These are phyloP conservation scores for Penicillium bovifimosum DNA, from an alignment of 495 filamentous ascomycete species.

Conservation along the genomic window DNA sequence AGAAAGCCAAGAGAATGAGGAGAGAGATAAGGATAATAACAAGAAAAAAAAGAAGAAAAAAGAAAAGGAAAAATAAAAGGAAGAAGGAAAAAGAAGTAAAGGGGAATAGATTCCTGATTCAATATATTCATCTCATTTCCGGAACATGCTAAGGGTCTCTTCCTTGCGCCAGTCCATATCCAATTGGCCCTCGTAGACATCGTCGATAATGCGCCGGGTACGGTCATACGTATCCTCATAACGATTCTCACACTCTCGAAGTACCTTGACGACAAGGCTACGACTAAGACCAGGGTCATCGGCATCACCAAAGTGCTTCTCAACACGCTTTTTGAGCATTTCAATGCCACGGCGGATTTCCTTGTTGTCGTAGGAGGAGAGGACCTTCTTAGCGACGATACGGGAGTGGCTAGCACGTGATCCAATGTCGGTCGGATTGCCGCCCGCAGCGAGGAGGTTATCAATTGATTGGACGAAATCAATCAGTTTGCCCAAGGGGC, in stretches of 20 bases:
- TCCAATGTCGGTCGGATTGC: constrained; percentile 51
- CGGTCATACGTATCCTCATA: constrained; percentile 71
- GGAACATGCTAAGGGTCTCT: constrained; percentile 51
- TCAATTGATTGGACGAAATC: constrained; percentile 86
- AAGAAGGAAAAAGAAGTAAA: constrained; percentile 3
- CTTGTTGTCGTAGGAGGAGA: constrained; percentile 71
- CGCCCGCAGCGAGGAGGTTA: constrained; percentile 50
- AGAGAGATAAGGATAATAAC: neutral
- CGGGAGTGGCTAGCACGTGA: constrained; percentile 73
- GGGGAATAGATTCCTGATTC: constrained; percentile 6
- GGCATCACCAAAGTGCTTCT: constrained; percentile 92
- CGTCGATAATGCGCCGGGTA: constrained; percentile 55
- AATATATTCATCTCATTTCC: constrained; percentile 25
- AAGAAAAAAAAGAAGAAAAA: constrained; percentile 1
- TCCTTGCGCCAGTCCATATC: constrained; percentile 58
- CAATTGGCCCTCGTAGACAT: constrained; percentile 59
- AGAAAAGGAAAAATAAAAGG: constrained; percentile 6
- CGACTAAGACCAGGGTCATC: constrained; percentile 66
- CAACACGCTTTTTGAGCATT: constrained; percentile 77
- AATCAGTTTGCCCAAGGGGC: constrained; percentile 82
- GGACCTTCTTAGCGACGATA: constrained; percentile 73
- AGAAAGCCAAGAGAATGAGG: neutral
- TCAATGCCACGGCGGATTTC: constrained; percentile 83
- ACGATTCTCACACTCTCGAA: constrained; percentile 72
- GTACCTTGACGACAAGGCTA: constrained; percentile 68